Base-by-base conservation (phyloP, 2,329 filamentous ascomycete genomes). In the Pseudogymnoascus sp. region DNA sequence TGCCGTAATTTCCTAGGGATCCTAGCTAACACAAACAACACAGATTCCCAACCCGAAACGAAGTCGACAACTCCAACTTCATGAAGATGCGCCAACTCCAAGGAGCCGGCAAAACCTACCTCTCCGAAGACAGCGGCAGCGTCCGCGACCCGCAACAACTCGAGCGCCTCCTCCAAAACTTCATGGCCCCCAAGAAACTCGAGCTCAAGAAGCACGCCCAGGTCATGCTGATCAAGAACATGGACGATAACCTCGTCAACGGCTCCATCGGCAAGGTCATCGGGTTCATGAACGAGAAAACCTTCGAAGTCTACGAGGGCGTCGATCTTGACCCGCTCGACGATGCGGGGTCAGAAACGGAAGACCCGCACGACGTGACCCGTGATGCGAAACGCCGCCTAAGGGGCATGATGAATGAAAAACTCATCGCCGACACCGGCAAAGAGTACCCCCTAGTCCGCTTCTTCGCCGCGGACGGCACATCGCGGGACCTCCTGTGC, bases 151-250 rank as follows among this genome's bases (percentile, higher is more conserved):
- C 81, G 16, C 76, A 79, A 0, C 75, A 88, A 39, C 87, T 90
- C 34, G 91, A 96, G 54, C 93, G 86, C 72, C 76, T 97, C 0
- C 79, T 99, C 5, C 76, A 83, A 5, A 96, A 93, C 72, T 96
- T 96, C 85, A 97, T 99, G 90, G 93, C 95, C 0, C 93, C 95
- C 0, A 88, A 88, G 69, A 73, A 77, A 0, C 84, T 99, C 18
- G 85, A 89, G 36, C 77, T 99, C 31, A 97, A 97, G 75, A 88
- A 95, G 67, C 91, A 92, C 8, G 91, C 95, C 0, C 96, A 99
- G 73, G 96, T 99, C 51, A 99, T 99, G 95, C 80, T 99, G n/a
- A 97, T 99, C 80, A 99, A 99, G 76, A 99, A 99, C 70, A 88
- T 97, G 77, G 95, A 99, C 72, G 91, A 96, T 40, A 87, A 85